Conservation (phyloP, 192 early-diverging fungal genomes). For the Funneliformis geosporum region DNA sequence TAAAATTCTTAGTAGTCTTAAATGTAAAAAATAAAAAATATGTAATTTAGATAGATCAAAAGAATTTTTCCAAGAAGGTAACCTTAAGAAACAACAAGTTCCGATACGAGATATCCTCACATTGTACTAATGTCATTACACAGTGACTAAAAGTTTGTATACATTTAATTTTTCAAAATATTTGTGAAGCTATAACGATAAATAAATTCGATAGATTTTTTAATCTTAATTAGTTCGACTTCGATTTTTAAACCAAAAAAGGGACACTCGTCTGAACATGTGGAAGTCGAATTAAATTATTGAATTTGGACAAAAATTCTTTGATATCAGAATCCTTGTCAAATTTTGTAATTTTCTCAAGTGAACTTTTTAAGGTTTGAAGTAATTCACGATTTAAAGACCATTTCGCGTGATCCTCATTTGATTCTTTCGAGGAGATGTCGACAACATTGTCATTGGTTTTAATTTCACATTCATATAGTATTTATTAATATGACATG, state of each 20-base stretch:
- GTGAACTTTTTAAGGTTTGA: neutral
- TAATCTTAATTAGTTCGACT: neutral
- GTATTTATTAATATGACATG: neutral
- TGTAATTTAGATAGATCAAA: neutral
- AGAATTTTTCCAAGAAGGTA: slow-evolving; percentile 22
- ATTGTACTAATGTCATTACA: neutral
- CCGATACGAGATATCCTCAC: slow-evolving; percentile 17
- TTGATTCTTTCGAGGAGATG: neutral
- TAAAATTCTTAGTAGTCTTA: neutral
- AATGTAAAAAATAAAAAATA: too few relatives aligned
- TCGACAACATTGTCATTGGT: neutral
- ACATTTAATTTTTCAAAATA: neutral
- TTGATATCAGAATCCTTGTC: neutral
- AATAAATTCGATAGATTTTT: neutral
- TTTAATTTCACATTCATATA: neutral
- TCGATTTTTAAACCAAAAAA: neutral
- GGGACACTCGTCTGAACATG: neutral
- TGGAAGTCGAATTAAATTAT: neutral
- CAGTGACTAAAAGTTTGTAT: neutral
- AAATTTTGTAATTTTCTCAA: neutral
- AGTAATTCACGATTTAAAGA: neutral
- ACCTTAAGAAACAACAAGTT: slow-evolving; percentile 21
- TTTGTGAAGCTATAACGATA: neutral
- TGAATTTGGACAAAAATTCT: neutral
- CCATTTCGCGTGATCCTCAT: neutral